Conservation (phyloP, 2,329 filamentous ascomycete genomes). For the Fusarium odoratissimum region DNA sequence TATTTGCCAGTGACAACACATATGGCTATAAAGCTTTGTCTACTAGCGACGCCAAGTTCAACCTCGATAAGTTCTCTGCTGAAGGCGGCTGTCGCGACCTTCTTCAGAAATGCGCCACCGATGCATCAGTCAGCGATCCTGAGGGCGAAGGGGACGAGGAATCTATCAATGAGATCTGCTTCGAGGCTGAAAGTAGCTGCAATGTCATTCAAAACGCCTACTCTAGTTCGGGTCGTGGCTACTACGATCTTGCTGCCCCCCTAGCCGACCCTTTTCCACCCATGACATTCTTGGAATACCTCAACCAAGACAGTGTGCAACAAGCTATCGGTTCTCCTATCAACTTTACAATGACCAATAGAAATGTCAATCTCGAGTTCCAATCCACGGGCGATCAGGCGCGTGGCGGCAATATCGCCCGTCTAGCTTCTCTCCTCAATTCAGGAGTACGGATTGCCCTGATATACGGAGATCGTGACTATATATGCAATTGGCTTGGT, state of each 20-base stretch:
- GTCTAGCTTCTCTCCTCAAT: conserved; percentile 70
- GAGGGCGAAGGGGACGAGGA: conserved; percentile 53
- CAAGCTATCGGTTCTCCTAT: conserved; percentile 70
- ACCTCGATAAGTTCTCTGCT: conserved; percentile 48
- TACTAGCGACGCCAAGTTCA: conserved; percentile 62
- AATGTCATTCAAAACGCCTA: conserved; percentile 68
- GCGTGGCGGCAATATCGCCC: conserved; percentile 69
- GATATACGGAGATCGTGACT: conserved; percentile 75
- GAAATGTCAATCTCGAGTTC: conserved; percentile 60
- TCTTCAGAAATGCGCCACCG: conserved; percentile 63
- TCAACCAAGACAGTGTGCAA: conserved; percentile 70
- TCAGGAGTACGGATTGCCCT: conserved; percentile 76
- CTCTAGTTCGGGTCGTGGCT: conserved; percentile 64
- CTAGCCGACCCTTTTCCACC: conserved; percentile 71
- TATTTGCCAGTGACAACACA: conserved; percentile 72
- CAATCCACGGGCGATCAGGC: conserved; percentile 68
- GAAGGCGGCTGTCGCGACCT: conserved; percentile 64
- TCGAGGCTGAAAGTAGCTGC: conserved; percentile 57
- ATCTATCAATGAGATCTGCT: conserved; percentile 60
- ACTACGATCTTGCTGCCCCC: conserved; percentile 71
- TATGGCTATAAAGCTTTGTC: conserved; percentile 71
- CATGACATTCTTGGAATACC: conserved; percentile 69
- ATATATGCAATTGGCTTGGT: conserved; percentile 76
- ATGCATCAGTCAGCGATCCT: conserved; percentile 54
- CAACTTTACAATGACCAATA: conserved; percentile 66